Percentiles rank a stretch among this genome's conserved stretches.
Evolutionary conservation across 1,284 basidiomycete genomes (phyloP).

Genomic region (Pterulicium gracile): DNA sequence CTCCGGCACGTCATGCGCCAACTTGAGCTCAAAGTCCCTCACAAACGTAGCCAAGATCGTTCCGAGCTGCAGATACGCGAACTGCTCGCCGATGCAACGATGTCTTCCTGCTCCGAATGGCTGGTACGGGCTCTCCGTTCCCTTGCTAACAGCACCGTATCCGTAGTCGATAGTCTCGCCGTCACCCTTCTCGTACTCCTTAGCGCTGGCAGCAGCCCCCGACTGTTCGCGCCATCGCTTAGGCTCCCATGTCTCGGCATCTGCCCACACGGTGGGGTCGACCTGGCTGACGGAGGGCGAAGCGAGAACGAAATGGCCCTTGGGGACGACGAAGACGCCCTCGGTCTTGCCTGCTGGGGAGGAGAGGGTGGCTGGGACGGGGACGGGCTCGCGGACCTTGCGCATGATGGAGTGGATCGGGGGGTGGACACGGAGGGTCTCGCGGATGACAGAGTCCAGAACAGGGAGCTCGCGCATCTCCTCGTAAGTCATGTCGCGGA

Average conservation of each 20-base stretch:
- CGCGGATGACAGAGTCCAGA: conserved; percentile 85
- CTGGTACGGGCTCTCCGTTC: conserved; percentile 85
- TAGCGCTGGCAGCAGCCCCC: conserved; percentile 68
- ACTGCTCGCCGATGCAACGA: conserved; percentile 94
- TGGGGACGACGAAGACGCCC: conserved; percentile 76
- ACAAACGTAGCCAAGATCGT: conserved; percentile 76
- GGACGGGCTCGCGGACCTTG: conserved; percentile 77
- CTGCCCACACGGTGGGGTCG: conserved; percentile 79
- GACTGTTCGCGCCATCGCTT: conserved; percentile 77
- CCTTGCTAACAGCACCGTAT: conserved; percentile 89
- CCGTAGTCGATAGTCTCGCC: conserved; percentile 94
- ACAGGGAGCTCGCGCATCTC: conserved; percentile 77
- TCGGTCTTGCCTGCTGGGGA: conserved; percentile 42
- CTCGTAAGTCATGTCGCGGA: conserved; percentile 81
- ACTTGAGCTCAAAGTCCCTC: conserved; percentile 64
- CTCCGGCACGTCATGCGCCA: conserved; percentile 61
- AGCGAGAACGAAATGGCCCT: conserved; percentile 87
- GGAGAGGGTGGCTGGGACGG: conserved; percentile 73
- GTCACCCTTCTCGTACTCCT: conserved; percentile 41
- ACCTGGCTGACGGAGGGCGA: conserved; percentile 84
- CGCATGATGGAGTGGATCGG: conserved; percentile 92
- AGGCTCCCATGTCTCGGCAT: conserved; percentile 70
- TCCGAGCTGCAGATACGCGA: conserved; percentile 92
- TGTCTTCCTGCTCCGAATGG: conserved; percentile 96
- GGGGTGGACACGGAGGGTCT: conserved; percentile 87